Evolutionary conservation across 2,329 filamentous ascomycete genomes (phyloP).

Genomic region (Metarhizium rileyi): DNA sequence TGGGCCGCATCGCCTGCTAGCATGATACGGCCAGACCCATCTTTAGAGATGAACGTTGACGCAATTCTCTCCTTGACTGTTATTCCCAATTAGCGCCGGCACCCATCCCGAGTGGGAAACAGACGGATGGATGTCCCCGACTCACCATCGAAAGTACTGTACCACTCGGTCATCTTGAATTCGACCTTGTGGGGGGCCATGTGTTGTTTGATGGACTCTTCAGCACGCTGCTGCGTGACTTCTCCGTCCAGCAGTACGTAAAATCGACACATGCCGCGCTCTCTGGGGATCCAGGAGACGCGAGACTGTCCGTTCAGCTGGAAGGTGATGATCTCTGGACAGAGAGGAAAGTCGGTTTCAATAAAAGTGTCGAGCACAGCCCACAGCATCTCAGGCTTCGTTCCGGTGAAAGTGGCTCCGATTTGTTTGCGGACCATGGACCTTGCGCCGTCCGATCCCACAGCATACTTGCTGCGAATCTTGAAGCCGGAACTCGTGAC

Average conservation of each 20-base stretch:
- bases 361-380: conserved; percentile 38
- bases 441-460: conserved; percentile 43
- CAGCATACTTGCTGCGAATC: conserved; percentile 30
- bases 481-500: conserved; percentile 21
- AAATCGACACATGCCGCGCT: conserved; percentile 36
- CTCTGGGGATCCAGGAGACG: conserved; percentile 38
- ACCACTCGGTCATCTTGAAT: conserved; percentile 37
- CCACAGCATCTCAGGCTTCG: conserved; percentile 41
- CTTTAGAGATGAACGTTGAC: conserved; percentile 26
- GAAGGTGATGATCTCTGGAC: conserved; percentile 37
- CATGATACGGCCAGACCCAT: conserved; percentile 34
- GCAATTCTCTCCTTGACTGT: conserved; percentile 33
- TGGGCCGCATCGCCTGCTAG: conserved; percentile 49
- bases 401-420: conserved; percentile 31
- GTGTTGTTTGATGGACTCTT: conserved; percentile 33
- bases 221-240: conserved; percentile 27
- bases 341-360: conserved; percentile 37
- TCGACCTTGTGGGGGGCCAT: conserved; percentile 32
- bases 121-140: conserved; percentile 9
- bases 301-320: conserved; percentile 34
- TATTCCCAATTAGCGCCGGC: conserved; percentile 2
- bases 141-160: conserved; percentile 38
- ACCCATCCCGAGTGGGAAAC: too few species aligned
- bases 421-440: conserved; percentile 34
- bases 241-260: conserved; percentile 37